Base-by-base conservation (phyloP, 2,329 filamentous ascomycete species). In the Scedosporium dehoogii region DNA sequence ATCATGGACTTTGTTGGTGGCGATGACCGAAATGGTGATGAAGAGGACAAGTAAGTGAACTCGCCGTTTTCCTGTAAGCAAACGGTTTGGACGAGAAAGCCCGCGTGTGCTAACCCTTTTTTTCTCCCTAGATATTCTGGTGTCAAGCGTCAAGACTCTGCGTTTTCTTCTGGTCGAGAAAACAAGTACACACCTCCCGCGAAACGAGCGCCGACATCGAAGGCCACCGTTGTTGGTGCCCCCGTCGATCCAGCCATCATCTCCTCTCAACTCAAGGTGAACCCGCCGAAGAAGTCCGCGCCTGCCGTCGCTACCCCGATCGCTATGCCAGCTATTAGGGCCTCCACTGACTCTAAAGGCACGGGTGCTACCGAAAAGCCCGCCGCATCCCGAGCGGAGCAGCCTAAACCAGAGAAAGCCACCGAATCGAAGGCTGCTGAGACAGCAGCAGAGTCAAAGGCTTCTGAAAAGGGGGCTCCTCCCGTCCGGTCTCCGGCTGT, bases 171-270 rank as follows among this genome's bases (percentile, higher is more conserved):
- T 58, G 76, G 73, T 53, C 75, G 79, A 18, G 78, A 81, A 67
- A 84, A 84, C 74, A 93, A 91, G 74, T 99, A 99, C 73, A 96
- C 89, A 0, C 93, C 94, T 41, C 94, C 94, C 4, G 93, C 91
- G 18, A 85, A 91, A 73, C 86, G 94, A 68, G 89, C 92, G 7
- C 90, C 91, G 18, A 85, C 89, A 38, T 86, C 81, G 27, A 84
- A 90, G 66, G 79, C 91, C 4, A 90, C 87, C 7, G 87, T 92
- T 23, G 82, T 85, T 66, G 89, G 91, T 53, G 90, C 86, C 48
- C 90, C 90, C 14, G 84, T 93, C 59, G 91, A 96, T 71, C 91
- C 91, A 64, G 90, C 92, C 41, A 96, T 96, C 70, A 96, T 97
- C 69, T 93, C 91, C 6, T 87, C 91, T n/a, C 88, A 92, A 70